Evolutionary conservation across 2,329 filamentous ascomycete genomes (phyloP).

Genomic region (Davidsoniella australis): DNA sequence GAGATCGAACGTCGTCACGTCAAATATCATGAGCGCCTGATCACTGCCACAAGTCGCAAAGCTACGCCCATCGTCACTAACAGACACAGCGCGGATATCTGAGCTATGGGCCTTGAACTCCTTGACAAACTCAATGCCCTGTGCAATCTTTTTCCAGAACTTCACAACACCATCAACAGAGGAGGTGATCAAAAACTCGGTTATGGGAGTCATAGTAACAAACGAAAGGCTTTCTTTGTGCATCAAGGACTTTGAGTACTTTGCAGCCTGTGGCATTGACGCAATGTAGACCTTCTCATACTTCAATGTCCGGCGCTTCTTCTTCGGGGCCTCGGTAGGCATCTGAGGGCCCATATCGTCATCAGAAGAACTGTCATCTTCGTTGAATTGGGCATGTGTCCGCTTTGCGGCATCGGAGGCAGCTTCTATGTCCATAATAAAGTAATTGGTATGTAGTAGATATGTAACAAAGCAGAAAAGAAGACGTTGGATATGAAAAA

Average conservation of each 20-base stretch:
- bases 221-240: slow-evolving; percentile 90
- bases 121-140: slow-evolving; percentile 93
- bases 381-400: slow-evolving; percentile 33
- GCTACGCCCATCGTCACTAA: slow-evolving; percentile 78
- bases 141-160: slow-evolving; percentile 93
- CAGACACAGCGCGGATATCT: slow-evolving; percentile 67
- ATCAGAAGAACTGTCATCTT: slow-evolving; percentile 50
- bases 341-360: slow-evolving; percentile 90
- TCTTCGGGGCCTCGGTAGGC: slow-evolving; percentile 64
- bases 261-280: slow-evolving; percentile 61
- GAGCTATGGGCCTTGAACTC: slow-evolving; percentile 85
- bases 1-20: slow-evolving; percentile 74
- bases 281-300: slow-evolving; percentile 93
- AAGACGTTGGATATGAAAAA: background rate
- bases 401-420: slow-evolving; percentile 22
- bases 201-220: slow-evolving; percentile 71
- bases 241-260: slow-evolving; percentile 95
- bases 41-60: slow-evolving; percentile 79
- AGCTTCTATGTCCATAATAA: slow-evolving; percentile 5
- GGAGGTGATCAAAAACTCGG: slow-evolving; percentile 88
- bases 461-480: background rate
- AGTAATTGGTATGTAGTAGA: background rate
- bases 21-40: slow-evolving; percentile 64
- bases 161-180: slow-evolving; percentile 94
- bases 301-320: slow-evolving; percentile 77